phyloP scores from a whole-genome alignment of 2,329 filamentous ascomycete species.

The Pezicula rhizophila region DNA sequence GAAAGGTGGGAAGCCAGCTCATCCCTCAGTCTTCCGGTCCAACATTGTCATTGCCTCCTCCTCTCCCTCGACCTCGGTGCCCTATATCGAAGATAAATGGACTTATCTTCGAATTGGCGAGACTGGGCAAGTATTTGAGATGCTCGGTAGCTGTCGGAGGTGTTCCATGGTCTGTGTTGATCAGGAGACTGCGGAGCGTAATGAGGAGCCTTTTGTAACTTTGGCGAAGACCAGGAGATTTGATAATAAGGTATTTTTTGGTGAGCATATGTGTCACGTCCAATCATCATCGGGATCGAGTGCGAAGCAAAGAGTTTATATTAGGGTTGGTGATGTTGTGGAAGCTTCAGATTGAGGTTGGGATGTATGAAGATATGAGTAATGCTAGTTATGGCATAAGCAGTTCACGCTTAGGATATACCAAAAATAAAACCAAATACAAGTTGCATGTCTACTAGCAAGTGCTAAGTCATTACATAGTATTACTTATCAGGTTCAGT shows the following conservation, averaged over 20 bases:
- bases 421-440: too few species aligned
- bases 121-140: slow-evolving; percentile 48
- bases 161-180: slow-evolving; percentile 98
- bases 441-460: too few species aligned
- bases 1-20: slow-evolving; percentile 57
- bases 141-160: slow-evolving; percentile 77
- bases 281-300: slow-evolving; percentile 11
- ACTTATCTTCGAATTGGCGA: slow-evolving; percentile 57
- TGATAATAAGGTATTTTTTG: slow-evolving; percentile 83
- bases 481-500: too few species aligned
- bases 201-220: slow-evolving; percentile 82
- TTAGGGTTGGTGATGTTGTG: background rate
- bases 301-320: background rate
- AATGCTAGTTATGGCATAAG: background rate
- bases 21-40: slow-evolving; percentile 74
- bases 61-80: slow-evolving; percentile 30
- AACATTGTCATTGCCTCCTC: slow-evolving; percentile 69
- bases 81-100: slow-evolving; percentile 83
- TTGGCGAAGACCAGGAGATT: slow-evolving; percentile 80
- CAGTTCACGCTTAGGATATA: too few species aligned
- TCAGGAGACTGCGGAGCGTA: slow-evolving; percentile 70
- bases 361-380: background rate
- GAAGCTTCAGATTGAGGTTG: background rate
- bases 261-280: slow-evolving; percentile 64
- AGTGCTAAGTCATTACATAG: too few species aligned